Evolutionary conservation across 2,329 filamentous ascomycete species (phyloP).

Genomic region (Chaetoscypha palmicola): DNA sequence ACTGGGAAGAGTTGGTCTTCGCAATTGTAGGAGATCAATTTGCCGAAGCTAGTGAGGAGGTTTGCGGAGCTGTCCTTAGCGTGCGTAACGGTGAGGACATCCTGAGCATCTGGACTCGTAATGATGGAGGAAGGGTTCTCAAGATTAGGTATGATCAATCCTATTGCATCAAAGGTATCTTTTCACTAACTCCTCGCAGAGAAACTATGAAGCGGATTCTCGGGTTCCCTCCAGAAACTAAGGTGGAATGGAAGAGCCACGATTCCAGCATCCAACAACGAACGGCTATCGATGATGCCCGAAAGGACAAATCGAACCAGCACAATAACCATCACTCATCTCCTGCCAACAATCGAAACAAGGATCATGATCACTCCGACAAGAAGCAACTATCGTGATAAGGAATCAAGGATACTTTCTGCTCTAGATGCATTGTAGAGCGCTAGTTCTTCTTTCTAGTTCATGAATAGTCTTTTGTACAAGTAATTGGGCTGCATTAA

Average conservation of each 20-base stretch:
- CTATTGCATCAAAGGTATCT: slow-evolving; percentile 5
- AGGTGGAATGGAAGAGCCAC: slow-evolving; percentile 92
- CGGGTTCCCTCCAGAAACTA: slow-evolving; percentile 78
- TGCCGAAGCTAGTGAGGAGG: slow-evolving; percentile 82
- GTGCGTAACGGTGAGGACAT: slow-evolving; percentile 95
- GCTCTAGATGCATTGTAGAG: slow-evolving; percentile 12
- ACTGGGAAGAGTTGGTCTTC: slow-evolving; percentile 91
- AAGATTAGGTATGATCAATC: slow-evolving; percentile 72
- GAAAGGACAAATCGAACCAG: slow-evolving; percentile 69
- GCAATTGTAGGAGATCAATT: slow-evolving; percentile 94
- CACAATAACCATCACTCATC: slow-evolving; percentile 32
- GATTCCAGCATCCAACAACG: slow-evolving; percentile 92
- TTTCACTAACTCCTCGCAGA: slow-evolving; percentile 39
- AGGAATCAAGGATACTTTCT: slow-evolving; percentile 10
- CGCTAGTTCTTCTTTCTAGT: slow-evolving; percentile 3
- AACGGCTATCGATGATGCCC: slow-evolving; percentile 81
- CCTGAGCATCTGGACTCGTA: slow-evolving; percentile 94
- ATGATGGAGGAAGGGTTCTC: slow-evolving; percentile 85
- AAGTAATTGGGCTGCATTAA: slow-evolving; percentile 28
- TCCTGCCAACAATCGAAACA: slow-evolving; percentile 19
- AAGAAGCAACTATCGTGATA: slow-evolving; percentile 23
- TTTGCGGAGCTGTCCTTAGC: slow-evolving; percentile 90
- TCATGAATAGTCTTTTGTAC: slow-evolving; percentile 20
- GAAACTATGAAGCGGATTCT: slow-evolving; percentile 92
- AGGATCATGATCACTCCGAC: slow-evolving; percentile 21